Evolutionary conservation across 176 grass and related monocot species (phyloP), one percentile per base, ranked within the genome.

Genomic region (Alopecurus myosuroides): DNA sequence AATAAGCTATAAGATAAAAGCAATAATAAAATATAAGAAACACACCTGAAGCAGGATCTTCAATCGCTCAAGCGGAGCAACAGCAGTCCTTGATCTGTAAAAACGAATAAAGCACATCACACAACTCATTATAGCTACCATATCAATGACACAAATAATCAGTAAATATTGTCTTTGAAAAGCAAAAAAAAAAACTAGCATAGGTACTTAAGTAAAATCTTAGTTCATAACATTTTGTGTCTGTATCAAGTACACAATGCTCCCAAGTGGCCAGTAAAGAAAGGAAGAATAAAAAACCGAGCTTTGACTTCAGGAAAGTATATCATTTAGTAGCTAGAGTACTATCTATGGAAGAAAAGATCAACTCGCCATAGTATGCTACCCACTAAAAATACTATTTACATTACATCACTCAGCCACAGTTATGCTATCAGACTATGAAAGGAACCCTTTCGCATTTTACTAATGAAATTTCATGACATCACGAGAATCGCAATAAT

Each of bases 21-120:
- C 41, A 80, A 76, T 51, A 37, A 12, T 12, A 82, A 25, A 10
- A 25, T 26, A 80, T n/a, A 77, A 58, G 64, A 61, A 60, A 64
- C 40, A 79, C 67, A 99, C 97, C 97, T 99, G 97, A 74, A 99
- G 89, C 82, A 99, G 74, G 57, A 99, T 99, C 82, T 99, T 99
- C 78, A 99, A 76, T 58, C 94, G 89, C 81, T 99, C 97, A 30
- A 99, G 91, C 1, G 97, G 97, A 84, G 97, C 97, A 92, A 99
- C 97, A 91, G 97, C 97, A 88, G 97, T 99, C 10, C 97, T 90
- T 61, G 97, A 99, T 78, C 97, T 99, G 94, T 81, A 58, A 6
- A 11, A 84, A 62, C 39, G 4, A 28, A 78, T 15, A 67, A 87
- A 40, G 79, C n/a, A n/a, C n/a, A n/a, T 72, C 31, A 73, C 13